Percentiles rank a stretch among this genome's conserved stretches.
These are phyloP conservation scores for Fomitopsis pinicola DNA, from an alignment of 1,284 basidiomycete genomes.

Conservation along the genomic window DNA sequence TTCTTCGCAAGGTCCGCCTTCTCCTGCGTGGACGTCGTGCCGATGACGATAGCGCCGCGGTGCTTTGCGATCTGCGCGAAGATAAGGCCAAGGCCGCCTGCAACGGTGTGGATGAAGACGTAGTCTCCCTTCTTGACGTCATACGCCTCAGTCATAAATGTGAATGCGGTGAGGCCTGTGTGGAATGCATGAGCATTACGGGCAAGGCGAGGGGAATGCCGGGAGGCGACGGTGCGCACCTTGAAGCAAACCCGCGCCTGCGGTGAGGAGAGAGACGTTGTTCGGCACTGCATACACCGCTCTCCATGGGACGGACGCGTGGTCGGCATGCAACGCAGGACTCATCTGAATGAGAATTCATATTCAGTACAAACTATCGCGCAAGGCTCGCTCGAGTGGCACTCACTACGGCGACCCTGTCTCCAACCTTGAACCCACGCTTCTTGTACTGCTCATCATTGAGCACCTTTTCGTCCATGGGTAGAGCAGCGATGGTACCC, in stretches of 20 bases:
- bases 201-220: not conserved
- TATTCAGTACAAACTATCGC: too few species aligned
- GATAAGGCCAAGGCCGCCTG: constrained; percentile 71
- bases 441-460: constrained; percentile 33
- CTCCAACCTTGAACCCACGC: constrained; percentile 38
- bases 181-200: not conserved
- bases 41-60: constrained; percentile 87
- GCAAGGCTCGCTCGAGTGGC: not conserved
- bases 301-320: constrained; percentile 64
- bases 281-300: constrained; percentile 59
- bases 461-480: constrained; percentile 32
- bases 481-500: constrained; percentile 53
- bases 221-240: constrained; percentile 30
- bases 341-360: constrained; percentile 11
- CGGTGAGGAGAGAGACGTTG: constrained; percentile 58
- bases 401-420: constrained; percentile 39
- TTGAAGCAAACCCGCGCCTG: constrained; percentile 69
- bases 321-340: constrained; percentile 67
- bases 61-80: constrained; percentile 62
- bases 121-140: constrained; percentile 71
- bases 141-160: constrained; percentile 82
- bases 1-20: constrained; percentile 83
- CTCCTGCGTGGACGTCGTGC: constrained; percentile 83
- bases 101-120: constrained; percentile 85
- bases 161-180: constrained; percentile 65